Base-by-base conservation (phyloP, 2,329 filamentous ascomycete species). In the Alternaria sp. region DNA sequence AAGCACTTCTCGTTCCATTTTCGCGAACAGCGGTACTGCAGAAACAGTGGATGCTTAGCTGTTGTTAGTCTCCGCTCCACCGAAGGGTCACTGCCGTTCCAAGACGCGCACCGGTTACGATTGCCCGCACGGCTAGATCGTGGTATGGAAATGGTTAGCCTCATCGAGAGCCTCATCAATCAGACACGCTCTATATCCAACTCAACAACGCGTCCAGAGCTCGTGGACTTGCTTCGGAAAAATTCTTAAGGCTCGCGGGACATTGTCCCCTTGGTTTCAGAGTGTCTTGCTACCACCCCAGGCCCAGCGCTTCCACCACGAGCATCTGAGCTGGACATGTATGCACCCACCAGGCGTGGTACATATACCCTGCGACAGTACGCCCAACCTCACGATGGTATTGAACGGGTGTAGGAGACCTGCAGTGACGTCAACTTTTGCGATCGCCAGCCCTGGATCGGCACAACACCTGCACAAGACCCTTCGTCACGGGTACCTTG, bases 41-140 rank as follows among this genome's bases (percentile, higher is more conserved):
- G 59, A 59, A 43, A 59, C 44, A 62, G 65, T 68, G 66, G 66
- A 57, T 64, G 63, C 62, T 52, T 59, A 42, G 49, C 53, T 52
- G 53, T 42, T 49, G 32, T 52, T 54, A 62, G 60, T 42, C 62
- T 68, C 66, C 66, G 64, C 51, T 67, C 60, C 62, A 61, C 64
- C 66, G 64, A 68, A 65, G 43, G 51, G 57, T 39, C 54, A 53
- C 12, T 61, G 46, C 59, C 56, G 47, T 47, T 46, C 9, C 39
- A 34, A 34, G 32, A 34, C 32, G 18, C 39, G 39, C 36, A 54
- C 52, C 61, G 61, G 54, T 59, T 41, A 44, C 52, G 49, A 51
- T 43, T 67, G 61, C 59, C 63, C 53, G 54, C 59, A 58, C 42
- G 39, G 38, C 56, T 30, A 53, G 48, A 54, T 53, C 30, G 54